phyloP scores from a whole-genome alignment of 2,329 filamentous ascomycete species.

The Stemphylium beticola region DNA sequence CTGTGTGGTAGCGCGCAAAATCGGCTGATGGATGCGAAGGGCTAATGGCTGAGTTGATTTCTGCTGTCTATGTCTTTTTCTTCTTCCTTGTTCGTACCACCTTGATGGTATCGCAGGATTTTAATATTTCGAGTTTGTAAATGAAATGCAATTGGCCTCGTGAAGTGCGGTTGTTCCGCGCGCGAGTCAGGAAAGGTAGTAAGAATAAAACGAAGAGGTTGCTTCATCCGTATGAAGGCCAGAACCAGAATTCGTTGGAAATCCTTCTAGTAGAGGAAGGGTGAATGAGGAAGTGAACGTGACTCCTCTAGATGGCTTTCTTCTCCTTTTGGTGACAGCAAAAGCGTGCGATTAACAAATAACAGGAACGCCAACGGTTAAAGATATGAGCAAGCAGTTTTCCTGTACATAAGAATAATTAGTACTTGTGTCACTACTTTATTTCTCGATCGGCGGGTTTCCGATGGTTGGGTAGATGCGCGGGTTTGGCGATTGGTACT shows the following conservation, averaged over 20 bases:
- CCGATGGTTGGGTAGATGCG: not conserved
- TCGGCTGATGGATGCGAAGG: not conserved
- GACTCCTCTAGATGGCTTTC: not conserved
- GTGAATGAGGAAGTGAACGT: not conserved
- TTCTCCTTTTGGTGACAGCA: not conserved
- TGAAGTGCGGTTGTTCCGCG: not conserved
- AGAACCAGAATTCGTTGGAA: too few species aligned
- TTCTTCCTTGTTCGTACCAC: too few species aligned
- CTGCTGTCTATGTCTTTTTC: not conserved
- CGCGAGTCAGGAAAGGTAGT: not conserved
- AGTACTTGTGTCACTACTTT: too few species aligned
- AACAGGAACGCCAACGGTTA: not conserved
- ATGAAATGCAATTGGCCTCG: not conserved
- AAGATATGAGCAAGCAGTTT: not conserved
- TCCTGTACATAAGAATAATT: too few species aligned
- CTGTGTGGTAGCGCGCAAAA: slow-evolving; percentile 20
- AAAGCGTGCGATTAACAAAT: not conserved
- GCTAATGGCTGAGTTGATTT: not conserved
- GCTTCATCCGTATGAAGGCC: too few species aligned
- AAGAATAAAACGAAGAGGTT: too few species aligned
- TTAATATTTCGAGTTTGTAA: not conserved
- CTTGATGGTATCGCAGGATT: not conserved
- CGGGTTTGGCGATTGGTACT: not conserved
- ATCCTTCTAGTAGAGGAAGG: not conserved
- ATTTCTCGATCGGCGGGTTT: too few species aligned